Conservation (phyloP, 441 rosid genomes). For the Arabidopsis hybrid region DNA sequence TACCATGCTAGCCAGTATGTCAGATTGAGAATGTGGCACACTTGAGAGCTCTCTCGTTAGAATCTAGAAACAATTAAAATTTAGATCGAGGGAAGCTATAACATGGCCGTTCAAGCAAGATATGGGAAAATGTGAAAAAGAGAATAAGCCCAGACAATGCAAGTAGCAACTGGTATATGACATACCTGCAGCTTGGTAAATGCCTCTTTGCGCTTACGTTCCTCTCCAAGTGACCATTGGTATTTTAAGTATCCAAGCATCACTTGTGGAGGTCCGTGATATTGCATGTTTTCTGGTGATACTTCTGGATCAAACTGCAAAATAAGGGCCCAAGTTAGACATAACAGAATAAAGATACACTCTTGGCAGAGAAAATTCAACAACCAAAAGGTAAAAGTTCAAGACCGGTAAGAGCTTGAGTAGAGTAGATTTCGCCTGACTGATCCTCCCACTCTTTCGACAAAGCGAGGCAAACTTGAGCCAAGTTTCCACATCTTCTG, state of each 20-base stretch:
- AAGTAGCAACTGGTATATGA: conserved; percentile 24
- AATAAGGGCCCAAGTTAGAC: conserved; percentile 34
- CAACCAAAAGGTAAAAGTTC: conserved; percentile 24
- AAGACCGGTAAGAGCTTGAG: conserved; percentile 84
- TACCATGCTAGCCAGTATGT: conserved; percentile 56
- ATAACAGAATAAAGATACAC: conserved; percentile 31
- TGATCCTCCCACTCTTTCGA: conserved; percentile 88
- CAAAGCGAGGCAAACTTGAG: conserved; percentile 97
- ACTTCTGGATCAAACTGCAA: conserved; percentile 97
- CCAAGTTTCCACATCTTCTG: conserved; percentile 96
- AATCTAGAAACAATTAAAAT: conserved; percentile 52
- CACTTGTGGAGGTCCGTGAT: conserved; percentile 98
- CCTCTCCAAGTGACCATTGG: conserved; percentile 99
- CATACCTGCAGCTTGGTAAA: conserved; percentile 88
- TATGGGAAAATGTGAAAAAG: conserved; percentile 30
- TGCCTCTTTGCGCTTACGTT: conserved; percentile 94
- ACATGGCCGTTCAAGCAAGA: conserved; percentile 33
- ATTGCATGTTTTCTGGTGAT: conserved; percentile 74
- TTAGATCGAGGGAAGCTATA: conserved; percentile 41
- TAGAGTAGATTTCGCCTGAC: conserved; percentile 98
- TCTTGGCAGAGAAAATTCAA: conserved; percentile 24
- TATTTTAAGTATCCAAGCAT: conserved; percentile 94
- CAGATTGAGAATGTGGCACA: conserved; percentile 63
- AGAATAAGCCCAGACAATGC: conserved; percentile 24
- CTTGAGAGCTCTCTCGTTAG: conserved; percentile 84